These are phyloP conservation scores for Linnemannia schmuckeri DNA, from an alignment of 192 early-diverging fungal species.

Conservation along the genomic window DNA sequence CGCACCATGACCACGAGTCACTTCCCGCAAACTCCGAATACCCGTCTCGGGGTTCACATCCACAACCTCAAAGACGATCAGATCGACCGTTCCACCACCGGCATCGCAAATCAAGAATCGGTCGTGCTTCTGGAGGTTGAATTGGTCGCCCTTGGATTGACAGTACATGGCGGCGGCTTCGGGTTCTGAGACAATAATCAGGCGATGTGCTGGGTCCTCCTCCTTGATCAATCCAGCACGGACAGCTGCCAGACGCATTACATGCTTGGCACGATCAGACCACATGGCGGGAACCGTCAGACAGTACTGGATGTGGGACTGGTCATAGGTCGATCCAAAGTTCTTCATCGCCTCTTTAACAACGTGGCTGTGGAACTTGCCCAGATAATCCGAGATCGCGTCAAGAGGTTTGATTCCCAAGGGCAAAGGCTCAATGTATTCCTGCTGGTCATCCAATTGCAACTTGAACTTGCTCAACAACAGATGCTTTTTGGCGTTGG, in stretches of 20 bases:
- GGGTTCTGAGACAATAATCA: conserved; percentile 66
- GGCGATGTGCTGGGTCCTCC: conserved; percentile 59
- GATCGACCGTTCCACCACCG: conserved; percentile 60
- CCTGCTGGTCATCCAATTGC: conserved; percentile 57
- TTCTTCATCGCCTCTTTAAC: conserved; percentile 59
- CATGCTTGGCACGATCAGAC: conserved; percentile 66
- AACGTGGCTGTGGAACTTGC: conserved; percentile 57
- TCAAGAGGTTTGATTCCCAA: conserved; percentile 57
- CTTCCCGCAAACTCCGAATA: conserved; percentile 63
- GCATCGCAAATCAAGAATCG: conserved; percentile 57
- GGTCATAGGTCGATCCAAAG: conserved; percentile 59
- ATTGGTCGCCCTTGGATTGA: conserved; percentile 64
- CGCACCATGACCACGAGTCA: conserved; percentile 63
- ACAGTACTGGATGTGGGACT: conserved; percentile 57
- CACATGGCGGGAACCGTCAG: conserved; percentile 70
- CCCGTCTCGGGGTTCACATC: conserved; percentile 50
- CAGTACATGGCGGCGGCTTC: conserved; percentile 72
- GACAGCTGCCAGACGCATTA: conserved; percentile 65
- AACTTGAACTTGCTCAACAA: conserved; percentile 61
- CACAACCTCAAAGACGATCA: conserved; percentile 61
- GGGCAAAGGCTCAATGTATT: conserved; percentile 56
- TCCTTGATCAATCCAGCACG: conserved; percentile 63
- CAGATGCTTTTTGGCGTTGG: conserved; percentile 57
- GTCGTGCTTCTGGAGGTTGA: conserved; percentile 57
- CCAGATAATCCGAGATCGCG: conserved; percentile 58